Conservation (phyloP, 768 basidiomycete species). For the Suillus subalutaceus region DNA sequence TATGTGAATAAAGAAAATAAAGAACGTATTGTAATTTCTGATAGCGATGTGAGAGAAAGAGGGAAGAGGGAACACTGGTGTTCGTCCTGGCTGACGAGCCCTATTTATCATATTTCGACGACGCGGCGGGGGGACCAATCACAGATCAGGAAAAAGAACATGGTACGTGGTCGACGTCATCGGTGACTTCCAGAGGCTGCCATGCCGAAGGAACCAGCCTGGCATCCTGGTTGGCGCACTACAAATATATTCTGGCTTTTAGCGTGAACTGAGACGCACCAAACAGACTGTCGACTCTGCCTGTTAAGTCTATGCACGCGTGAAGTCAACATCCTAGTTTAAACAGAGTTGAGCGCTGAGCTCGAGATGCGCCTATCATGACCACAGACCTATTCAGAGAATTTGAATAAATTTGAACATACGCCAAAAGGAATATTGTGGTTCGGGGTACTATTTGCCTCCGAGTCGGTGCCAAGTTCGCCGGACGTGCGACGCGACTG, state of each 20-base stretch:
- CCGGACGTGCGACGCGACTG: too few relatives aligned
- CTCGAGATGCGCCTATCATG: too few relatives aligned
- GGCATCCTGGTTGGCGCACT: conserved; percentile 1
- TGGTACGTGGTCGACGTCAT: conserved; percentile 12
- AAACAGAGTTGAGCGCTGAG: too few relatives aligned
- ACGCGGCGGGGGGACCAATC: background rate
- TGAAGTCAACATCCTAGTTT: too few relatives aligned
- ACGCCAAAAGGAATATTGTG: too few relatives aligned
- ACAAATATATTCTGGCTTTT: background rate
- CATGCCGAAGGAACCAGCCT: conserved; percentile 1
- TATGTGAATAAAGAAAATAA: conserved; percentile 31
- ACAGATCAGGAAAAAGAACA: background rate
- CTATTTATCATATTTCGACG: conserved; percentile 26
- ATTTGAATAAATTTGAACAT: too few relatives aligned
- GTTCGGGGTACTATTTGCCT: too few relatives aligned
- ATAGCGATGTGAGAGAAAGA: conserved; percentile 14
- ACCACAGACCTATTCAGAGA: too few relatives aligned
- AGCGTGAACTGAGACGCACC: too few relatives aligned
- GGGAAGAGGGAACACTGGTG: conserved; percentile 12
- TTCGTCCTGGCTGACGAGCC: background rate
- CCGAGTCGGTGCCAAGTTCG: too few relatives aligned
- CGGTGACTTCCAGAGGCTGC: conserved; percentile 4
- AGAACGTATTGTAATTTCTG: conserved; percentile 12
- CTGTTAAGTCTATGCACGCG: too few relatives aligned
- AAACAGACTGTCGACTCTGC: too few relatives aligned